Percentiles rank a stretch among this genome's conserved stretches.
Conservation (phyloP, 2,329 filamentous ascomycete species). For the Fusarium phyllophilum region DNA sequence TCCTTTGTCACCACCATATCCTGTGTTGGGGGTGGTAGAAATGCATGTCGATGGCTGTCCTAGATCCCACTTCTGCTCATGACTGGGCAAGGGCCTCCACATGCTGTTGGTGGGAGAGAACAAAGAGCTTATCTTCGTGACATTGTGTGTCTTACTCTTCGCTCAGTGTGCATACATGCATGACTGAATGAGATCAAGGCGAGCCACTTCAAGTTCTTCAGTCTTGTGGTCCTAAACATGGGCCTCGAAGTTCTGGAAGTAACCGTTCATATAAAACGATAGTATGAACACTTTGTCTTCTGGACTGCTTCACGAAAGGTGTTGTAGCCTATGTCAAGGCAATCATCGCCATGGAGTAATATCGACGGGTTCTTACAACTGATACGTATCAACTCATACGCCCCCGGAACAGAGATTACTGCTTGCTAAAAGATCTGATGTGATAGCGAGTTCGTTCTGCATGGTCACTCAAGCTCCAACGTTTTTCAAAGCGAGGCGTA, state of each 20-base stretch:
- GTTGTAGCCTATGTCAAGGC: background rate
- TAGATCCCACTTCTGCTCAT: slow-evolving; percentile 23
- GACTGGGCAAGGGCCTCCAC: slow-evolving; percentile 16
- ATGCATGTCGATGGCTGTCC: slow-evolving; percentile 21
- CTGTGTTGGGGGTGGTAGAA: slow-evolving; percentile 18
- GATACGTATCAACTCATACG: background rate
- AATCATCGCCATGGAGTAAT: background rate
- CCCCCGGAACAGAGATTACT: slow-evolving; percentile 1
- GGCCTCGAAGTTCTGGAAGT: background rate
- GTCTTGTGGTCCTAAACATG: background rate
- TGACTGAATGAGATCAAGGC: slow-evolving; percentile 9
- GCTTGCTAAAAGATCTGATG: slow-evolving; percentile 19
- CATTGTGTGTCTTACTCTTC: slow-evolving; percentile 7
- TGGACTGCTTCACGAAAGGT: background rate
- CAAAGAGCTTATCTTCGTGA: slow-evolving; percentile 19
- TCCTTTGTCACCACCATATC: slow-evolving; percentile 33
- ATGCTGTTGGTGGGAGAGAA: slow-evolving; percentile 11
- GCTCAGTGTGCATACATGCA: background rate
- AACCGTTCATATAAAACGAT: background rate
- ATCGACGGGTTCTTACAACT: background rate
- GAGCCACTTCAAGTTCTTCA: slow-evolving; percentile 18
- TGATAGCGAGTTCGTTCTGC: slow-evolving; percentile 31
- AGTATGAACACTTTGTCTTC: background rate
- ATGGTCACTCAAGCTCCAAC: slow-evolving; percentile 23
- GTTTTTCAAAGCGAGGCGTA: slow-evolving; percentile 14